Evolutionary conservation across 2,329 filamentous ascomycete species (phyloP).

Genomic region (Zelopaecilomyces penicillatus): DNA sequence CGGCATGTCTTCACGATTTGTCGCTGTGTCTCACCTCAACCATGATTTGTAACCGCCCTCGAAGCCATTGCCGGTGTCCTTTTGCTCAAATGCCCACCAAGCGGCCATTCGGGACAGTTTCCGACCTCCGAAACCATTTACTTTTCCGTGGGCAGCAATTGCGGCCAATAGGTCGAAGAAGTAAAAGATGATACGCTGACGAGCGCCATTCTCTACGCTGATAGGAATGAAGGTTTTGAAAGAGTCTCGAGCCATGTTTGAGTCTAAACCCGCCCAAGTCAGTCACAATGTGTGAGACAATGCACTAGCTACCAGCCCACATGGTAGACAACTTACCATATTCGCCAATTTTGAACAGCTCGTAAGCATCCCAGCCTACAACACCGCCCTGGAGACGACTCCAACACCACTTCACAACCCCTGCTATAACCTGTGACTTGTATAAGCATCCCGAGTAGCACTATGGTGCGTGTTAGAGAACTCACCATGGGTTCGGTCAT

Average conservation of each 20-base stretch:
- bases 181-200: conserved; percentile 84
- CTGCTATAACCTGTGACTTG: conserved; percentile 66
- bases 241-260: conserved; percentile 80
- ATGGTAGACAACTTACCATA: conserved; percentile 51
- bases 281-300: conserved; percentile 9
- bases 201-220: conserved; percentile 78
- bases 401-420: conserved; percentile 98
- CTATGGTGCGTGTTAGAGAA: conserved; percentile 1
- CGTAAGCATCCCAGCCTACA: conserved; percentile 94
- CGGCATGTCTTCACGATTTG: too few relatives aligned
- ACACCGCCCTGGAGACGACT: conserved; percentile 82
- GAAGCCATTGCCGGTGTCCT: conserved; percentile 80
- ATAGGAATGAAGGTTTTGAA: conserved; percentile 96
- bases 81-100: conserved; percentile 97
- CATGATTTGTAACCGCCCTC: conserved; percentile 89
- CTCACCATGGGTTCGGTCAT: conserved; percentile 89
- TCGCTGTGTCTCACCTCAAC: conserved; percentile 51
- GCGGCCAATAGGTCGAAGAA: conserved; percentile 92
- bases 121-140: conserved; percentile 83
- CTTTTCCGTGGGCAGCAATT: conserved; percentile 86
- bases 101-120: conserved; percentile 92
- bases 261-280: conserved; percentile 51
- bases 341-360: conserved; percentile 91
- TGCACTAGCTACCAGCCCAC: neutral
- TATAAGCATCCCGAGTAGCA: conserved; percentile 15